Evolutionary conservation across 805 yeast genomes (phyloP), one percentile per base, ranked within the genome.

Genomic region (Helenozyma rhizophorensis): DNA sequence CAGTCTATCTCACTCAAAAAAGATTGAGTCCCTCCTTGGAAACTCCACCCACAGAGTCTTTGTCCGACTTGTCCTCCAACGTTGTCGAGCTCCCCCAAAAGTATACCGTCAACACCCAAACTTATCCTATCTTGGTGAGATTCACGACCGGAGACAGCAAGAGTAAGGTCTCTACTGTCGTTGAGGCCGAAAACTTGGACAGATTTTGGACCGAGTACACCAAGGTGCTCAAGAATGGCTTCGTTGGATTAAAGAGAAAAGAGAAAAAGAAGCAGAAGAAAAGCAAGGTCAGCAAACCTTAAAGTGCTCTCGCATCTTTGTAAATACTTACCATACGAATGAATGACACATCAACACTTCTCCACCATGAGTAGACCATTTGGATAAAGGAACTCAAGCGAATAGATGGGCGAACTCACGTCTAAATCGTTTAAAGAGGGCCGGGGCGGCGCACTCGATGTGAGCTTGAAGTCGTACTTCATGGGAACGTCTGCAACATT

Each of bases 171-270:
- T 76, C 88, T 17, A 88, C 97, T 0, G 74, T 80, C 9, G 88
- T 89, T 6, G 72, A 73, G 17, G 64, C 78, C 1, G 72, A 67
- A 1, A 60, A 72, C 3, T 63, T 89, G 43, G 85, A 80, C 42
- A 55, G 64, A 38, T 89, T 89, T 55, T 89, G 96, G 96, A 55
- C 58, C 26, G 78, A 77, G 16, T 89, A 88, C 58, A 61, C 85
- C 1, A 77, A 76, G 26, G 74, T 74, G 0, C 67, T 88, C 35
- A 88, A 85, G 53, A 53, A 67, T 14, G 89, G 93, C 4, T 76
- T 84, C 56, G 63, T 64, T 3, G 96, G 95, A 1, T 69, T 89
- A 56, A 74, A 78, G 53, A 85, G 82, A 73, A 87, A 85, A 65
- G 86, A 83, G 39, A 86, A 85, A 68, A 79, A 78, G 60, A 74